Percentiles rank a stretch among this genome's conserved stretches.
phyloP scores from a whole-genome alignment of 1,284 basidiomycete genomes.

The Anthracocystis panici-leucophaei region DNA sequence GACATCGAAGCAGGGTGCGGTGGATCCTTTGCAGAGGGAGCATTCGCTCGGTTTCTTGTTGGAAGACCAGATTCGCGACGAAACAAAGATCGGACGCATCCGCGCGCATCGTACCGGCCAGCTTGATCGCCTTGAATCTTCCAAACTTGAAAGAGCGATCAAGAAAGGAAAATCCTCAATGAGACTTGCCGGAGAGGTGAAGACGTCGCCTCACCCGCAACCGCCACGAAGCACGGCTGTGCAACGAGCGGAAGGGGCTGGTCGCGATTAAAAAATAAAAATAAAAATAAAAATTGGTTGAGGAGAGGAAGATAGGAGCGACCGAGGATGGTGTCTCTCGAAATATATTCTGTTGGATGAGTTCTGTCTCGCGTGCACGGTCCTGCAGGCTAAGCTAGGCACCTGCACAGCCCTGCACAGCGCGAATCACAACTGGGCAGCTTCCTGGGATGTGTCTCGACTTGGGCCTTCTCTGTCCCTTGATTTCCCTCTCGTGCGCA shows the following conservation, averaged over 20 bases:
- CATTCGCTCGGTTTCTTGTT: neutral
- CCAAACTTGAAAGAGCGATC: neutral
- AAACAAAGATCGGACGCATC: neutral
- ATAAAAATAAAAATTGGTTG: no score
- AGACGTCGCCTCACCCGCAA: constrained; percentile 1
- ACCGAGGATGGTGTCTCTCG: neutral
- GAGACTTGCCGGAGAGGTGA: neutral
- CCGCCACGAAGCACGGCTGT: neutral
- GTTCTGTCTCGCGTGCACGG: no score
- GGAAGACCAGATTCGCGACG: neutral
- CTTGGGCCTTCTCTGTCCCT: no score
- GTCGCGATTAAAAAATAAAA: neutral
- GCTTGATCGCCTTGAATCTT: neutral
- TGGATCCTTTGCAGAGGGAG: neutral
- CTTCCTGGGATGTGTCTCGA: no score
- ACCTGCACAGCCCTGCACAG: constrained; percentile 1
- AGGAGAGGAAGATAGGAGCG: neutral
- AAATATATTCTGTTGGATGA: neutral
- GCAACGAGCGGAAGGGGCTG: neutral
- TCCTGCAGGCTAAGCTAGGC: neutral
- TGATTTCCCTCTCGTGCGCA: neutral
- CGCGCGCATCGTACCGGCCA: neutral
- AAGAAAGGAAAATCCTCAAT: neutral
- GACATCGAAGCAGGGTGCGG: neutral
- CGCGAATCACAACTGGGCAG: neutral